Evolutionary conservation across 352 stramenopile species (phyloP).

Genomic region (Globisporangium polare): DNA sequence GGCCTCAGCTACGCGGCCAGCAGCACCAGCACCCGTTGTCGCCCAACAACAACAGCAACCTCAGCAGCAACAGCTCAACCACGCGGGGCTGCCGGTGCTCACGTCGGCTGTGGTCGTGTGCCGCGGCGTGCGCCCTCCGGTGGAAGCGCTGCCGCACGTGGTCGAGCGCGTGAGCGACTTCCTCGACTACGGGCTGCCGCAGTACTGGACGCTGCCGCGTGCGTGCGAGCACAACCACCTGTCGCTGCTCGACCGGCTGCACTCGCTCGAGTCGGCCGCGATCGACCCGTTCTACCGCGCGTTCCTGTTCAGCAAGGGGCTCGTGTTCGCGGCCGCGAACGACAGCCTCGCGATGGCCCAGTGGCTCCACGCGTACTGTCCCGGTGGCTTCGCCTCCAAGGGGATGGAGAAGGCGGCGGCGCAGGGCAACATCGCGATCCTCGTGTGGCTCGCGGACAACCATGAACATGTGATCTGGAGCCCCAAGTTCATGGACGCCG

Average conservation of each 20-base stretch:
- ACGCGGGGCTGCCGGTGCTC: constrained; percentile 8
- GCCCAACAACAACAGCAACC: neutral
- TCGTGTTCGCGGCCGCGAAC: constrained; percentile 10
- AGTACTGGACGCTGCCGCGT: constrained; percentile 12
- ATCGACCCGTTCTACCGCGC: constrained; percentile 11
- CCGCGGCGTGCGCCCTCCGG: constrained; percentile 5
- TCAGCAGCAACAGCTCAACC: constrained; percentile 2
- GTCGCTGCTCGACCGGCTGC: constrained; percentile 10
- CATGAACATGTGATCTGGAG: constrained; percentile 14
- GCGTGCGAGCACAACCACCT: constrained; percentile 14
- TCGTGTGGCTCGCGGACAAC: constrained; percentile 11
- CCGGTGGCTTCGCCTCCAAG: constrained; percentile 7
- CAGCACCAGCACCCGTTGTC: neutral
- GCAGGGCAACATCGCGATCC: constrained; percentile 6
- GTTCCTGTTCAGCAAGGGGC: constrained; percentile 6
- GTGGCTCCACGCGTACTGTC: constrained; percentile 19
- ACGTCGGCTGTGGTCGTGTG: constrained; percentile 11
- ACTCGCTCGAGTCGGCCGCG: neutral
- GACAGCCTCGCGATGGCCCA: constrained; percentile 14
- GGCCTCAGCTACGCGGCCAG: too few species aligned
- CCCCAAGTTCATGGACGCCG: constrained; percentile 13
- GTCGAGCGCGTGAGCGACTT: constrained; percentile 16
- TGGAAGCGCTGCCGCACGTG: constrained; percentile 12
- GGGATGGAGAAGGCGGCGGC: constrained; percentile 16
- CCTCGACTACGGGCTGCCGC: constrained; percentile 12